Evolutionary conservation across 2,329 filamentous ascomycete species (phyloP), one percentile per base, ranked within the genome.

Genomic region (Cadophora malorum): DNA sequence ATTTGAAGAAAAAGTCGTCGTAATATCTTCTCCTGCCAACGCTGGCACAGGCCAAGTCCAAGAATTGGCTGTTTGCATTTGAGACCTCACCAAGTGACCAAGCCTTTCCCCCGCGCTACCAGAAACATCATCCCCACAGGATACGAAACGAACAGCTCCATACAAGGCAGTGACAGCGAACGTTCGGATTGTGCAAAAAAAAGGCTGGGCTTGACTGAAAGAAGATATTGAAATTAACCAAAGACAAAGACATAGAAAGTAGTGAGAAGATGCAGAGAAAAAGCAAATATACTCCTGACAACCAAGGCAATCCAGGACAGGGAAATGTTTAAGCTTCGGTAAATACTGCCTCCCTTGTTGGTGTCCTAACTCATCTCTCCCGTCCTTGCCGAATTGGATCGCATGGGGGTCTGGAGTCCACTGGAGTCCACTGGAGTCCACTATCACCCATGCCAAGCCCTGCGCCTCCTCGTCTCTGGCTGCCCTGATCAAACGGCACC

Each of bases 381-480:
- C 52, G 7, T 3, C 28, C 52, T 55, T 55, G 5, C 52, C 28
- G 52, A 25, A 55, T 55, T 55, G 6, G 52, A 55, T 33, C 28
- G 28, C 25, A 55, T n/a, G 28, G 23, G 16, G 50, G 28, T 9
- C 28, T 23, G 23, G 16, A 10, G 12, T 38, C 35, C 41, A 16
- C 41, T 45, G 12, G 41, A 45, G 12, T 45, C 41, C 28, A 28
- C 28, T 16, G 41, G 41, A 45, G 41, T 45, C 41, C 7, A 49
- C n/a, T 49, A 3, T 5, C n/a, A 21, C 1, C n/a, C n/a, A 49
- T 33, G 61, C 61, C 61, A 63, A 63, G 61, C 7, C 16, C 25
- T 53, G 25, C 61, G 61, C 61, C 47, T 33, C 47, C 31, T 63
- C 61, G 61, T 52, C 49, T 63, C 4, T 10, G 61, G 47, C 47